Evolutionary conservation across 257 asterid species (phyloP).

Genomic region (Solanum bulbocastanum): DNA sequence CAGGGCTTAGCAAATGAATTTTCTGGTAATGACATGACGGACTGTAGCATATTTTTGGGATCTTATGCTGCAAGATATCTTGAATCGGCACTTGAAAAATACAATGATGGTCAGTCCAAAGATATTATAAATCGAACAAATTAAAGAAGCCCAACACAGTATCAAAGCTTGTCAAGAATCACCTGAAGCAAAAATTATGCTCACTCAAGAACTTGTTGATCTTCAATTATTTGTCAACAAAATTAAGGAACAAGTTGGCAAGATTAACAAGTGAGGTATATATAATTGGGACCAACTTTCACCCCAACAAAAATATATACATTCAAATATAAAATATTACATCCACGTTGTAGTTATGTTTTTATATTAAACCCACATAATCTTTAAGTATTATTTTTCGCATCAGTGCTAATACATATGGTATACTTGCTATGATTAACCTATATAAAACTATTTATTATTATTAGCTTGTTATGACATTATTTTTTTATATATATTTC

Average conservation of each 20-base stretch:
- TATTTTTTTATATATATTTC: too few species aligned
- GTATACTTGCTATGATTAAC: too few species aligned
- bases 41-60: neutral
- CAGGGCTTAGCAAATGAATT: neutral
- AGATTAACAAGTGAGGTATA: neutral
- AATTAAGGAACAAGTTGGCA: neutral
- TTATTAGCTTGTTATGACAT: too few species aligned
- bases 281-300: neutral
- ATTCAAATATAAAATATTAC: too few species aligned
- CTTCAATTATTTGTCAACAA: neutral
- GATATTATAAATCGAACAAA: neutral
- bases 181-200: neutral
- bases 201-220: neutral
- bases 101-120: neutral
- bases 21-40: neutral
- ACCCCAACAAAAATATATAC: neutral
- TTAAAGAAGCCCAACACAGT: neutral
- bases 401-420: too few species aligned
- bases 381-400: too few species aligned
- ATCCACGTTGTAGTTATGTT: neutral
- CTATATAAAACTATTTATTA: too few species aligned
- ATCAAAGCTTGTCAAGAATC: neutral
- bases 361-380: too few species aligned
- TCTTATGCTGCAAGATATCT: neutral
- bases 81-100: neutral